Evolutionary conservation across 1,284 basidiomycete genomes (phyloP).

Genomic region (Phenoliferia sp.): DNA sequence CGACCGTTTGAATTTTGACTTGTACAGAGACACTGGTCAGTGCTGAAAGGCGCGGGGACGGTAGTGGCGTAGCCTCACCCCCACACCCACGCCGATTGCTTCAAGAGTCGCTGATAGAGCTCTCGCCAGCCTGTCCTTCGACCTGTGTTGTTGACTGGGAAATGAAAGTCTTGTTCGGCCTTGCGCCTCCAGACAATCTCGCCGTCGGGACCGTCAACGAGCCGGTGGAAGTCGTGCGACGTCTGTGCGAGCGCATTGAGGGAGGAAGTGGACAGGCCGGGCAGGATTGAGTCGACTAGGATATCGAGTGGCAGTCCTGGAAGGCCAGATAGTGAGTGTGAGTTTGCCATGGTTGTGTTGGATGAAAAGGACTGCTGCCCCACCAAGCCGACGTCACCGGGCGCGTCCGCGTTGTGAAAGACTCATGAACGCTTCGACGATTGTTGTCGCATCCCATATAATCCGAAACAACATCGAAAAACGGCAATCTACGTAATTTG

Average conservation of each 20-base stretch:
- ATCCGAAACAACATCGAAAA: no score
- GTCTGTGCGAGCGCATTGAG: conserved; percentile 8
- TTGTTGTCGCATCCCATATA: no score
- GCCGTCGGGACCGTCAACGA: conserved; percentile 11
- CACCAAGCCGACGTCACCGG: no score
- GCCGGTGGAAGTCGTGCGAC: background rate
- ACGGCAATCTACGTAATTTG: no score
- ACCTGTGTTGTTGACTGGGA: conserved; percentile 13
- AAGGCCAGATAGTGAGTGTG: no score
- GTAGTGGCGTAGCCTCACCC: background rate
- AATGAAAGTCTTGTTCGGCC: conserved; percentile 14
- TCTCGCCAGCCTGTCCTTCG: conserved; percentile 11
- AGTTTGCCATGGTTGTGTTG: no score
- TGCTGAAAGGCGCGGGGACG: no score
- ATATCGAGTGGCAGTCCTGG: conserved; percentile 28
- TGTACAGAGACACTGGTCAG: background rate
- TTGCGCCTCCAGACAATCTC: conserved; percentile 23
- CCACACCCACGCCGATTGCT: conserved; percentile 12
- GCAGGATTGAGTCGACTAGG: conserved; percentile 13
- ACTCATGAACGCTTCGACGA: no score
- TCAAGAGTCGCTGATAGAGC: conserved; percentile 6
- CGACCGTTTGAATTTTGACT: conserved; percentile 17
- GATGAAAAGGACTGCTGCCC: no score
- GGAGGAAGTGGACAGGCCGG: conserved; percentile 1
- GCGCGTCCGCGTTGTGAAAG: no score